Base-by-base conservation (phyloP, 345 rosid species). In the Heritiera littoralis region DNA sequence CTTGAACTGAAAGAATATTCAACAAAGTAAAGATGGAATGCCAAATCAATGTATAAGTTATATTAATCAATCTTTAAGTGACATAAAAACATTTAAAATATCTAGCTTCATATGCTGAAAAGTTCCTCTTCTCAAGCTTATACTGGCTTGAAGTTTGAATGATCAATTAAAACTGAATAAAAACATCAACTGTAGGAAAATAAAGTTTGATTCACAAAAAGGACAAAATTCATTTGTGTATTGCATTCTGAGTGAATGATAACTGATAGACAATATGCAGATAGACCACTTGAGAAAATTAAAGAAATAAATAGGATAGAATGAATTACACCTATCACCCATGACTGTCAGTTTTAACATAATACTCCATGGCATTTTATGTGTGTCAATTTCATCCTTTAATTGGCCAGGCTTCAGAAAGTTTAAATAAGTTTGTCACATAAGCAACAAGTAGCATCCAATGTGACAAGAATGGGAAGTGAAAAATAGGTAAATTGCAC, bases 1-100 rank as follows among this genome's bases (percentile, higher is more conserved):
- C 78, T 91, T 94, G 49, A 96, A 87, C 99, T 96, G 82, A 66
- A 83, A 30, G 28, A 74, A 52, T 3, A 43, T 28, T 80, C 41
- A n/a, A 55, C 28, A 14, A 35, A 23, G 43, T 70, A 30, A 78
- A 46, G 35, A 56, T 30, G 9, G 48, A 72, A 54, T 38, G 43
- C 28, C 23, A 52, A 66, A 63, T 61, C 18, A 43, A 38, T n/a
- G 23, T 3, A 71, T 71, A 71, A 51, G n/a, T 7, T 52, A 70
- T 40, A 71, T 72, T 72, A 30, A 2, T 14, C 43, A 72, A 14
- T 14, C 45, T 51, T 28, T 23, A 45, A 49, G 11, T 46, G 74
- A 49, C 74, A 70, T 48, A 49, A 45, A 48, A 30, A 32, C 18
- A 30, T 63, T 61, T 7, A 30, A 32, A 35, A 15, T 38, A 65